phyloP scores from a whole-genome alignment of 164 flowering plant genomes.

The Houttuynia cordata region DNA sequence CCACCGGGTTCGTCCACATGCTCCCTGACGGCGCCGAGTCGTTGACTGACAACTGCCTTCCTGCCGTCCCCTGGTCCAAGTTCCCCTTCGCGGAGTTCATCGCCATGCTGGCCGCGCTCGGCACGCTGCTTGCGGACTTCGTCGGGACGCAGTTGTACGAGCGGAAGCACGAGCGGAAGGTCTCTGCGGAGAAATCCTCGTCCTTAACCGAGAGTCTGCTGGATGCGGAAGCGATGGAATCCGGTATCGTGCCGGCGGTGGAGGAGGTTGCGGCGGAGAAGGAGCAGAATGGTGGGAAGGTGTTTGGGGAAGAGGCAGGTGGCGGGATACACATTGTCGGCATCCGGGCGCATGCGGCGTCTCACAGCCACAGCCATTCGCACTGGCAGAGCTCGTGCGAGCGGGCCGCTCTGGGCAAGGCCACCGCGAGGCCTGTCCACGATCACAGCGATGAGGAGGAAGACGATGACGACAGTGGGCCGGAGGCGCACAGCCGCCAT shows the following conservation, averaged over 20 bases:
- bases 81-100: conserved; percentile 81
- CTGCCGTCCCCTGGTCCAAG: conserved; percentile 53
- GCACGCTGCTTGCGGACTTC: conserved; percentile 64
- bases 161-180: conserved; percentile 39
- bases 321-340: conserved; percentile 95
- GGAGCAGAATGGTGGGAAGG: conserved; percentile 18
- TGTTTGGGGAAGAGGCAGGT: conserved; percentile 66
- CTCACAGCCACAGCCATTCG: conserved; percentile 69
- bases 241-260: conserved; percentile 11
- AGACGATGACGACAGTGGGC: conserved; percentile 27
- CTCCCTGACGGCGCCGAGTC: conserved; percentile 56
- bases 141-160: conserved; percentile 80
- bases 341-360: conserved; percentile 91
- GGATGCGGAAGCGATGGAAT: conserved; percentile 15
- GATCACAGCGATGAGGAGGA: conserved; percentile 27
- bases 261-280: conserved; percentile 18
- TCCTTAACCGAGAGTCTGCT: not conserved
- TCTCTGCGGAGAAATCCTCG: not conserved
- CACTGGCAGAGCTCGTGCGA: conserved; percentile 50
- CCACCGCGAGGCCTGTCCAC: conserved; percentile 10
- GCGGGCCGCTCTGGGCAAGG: conserved; percentile 10
- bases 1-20: conserved; percentile 96
- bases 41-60: conserved; percentile 56
- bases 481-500: conserved; percentile 35
- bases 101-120: conserved; percentile 69